Evolutionary conservation across 176 grass and related monocot species (phyloP).

Genomic region (Urochloa ruziziensis): DNA sequence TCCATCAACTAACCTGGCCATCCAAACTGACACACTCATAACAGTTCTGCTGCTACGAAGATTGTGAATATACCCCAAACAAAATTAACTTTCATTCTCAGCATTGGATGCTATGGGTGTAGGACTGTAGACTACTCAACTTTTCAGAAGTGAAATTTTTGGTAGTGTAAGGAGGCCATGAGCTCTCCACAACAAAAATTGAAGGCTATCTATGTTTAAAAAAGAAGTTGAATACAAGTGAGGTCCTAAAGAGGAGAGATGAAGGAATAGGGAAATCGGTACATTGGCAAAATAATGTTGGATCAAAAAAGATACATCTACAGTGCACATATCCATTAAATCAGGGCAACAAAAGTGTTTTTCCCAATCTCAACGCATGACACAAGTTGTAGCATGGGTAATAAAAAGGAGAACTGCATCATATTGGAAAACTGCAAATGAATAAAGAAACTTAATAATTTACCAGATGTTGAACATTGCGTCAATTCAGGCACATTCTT

Average conservation of each 20-base stretch:
- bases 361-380: background rate
- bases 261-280: background rate
- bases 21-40: background rate
- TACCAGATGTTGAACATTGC: conserved; percentile 46
- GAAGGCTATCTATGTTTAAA: conserved; percentile 8
- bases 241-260: background rate
- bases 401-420: background rate
- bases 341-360: background rate
- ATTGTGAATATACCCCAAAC: background rate
- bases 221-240: background rate
- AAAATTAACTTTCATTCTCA: conserved; percentile 13
- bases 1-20: background rate
- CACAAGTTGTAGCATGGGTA: background rate
- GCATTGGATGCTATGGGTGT: background rate
- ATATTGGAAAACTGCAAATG: conserved; percentile 15
- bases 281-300: background rate
- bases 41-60: background rate
- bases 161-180: background rate
- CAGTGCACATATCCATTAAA: background rate
- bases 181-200: background rate
- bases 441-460: conserved; percentile 13
- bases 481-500: conserved; percentile 47
- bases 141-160: background rate
- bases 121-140: background rate
- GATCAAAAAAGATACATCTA: conserved; percentile 17